These are phyloP conservation scores for Coemansia sp. DNA, from an alignment of 371 early-diverging fungal genomes.

Conservation along the genomic window DNA sequence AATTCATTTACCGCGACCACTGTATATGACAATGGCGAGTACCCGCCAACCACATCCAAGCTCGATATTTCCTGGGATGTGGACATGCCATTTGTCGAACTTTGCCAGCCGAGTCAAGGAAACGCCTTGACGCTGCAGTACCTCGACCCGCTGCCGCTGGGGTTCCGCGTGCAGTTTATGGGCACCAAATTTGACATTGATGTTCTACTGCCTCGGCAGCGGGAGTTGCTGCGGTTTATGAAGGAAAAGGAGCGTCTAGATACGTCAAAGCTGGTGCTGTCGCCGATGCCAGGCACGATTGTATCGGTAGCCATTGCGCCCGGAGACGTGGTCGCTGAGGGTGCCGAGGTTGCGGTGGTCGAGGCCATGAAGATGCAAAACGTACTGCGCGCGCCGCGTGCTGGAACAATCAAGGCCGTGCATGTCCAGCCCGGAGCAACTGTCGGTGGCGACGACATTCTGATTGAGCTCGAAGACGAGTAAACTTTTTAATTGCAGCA, in stretches of 20 bases:
- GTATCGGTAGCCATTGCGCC: constrained; percentile 79
- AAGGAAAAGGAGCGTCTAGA: constrained; percentile 72
- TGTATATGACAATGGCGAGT: neutral
- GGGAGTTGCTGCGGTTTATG: constrained; percentile 69
- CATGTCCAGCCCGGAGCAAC: constrained; percentile 69
- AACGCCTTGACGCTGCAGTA: constrained; percentile 69
- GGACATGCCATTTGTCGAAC: constrained; percentile 71
- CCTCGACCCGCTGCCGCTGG: constrained; percentile 70
- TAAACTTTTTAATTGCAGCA: neutral
- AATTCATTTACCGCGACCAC: constrained; percentile 23
- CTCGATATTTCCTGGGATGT: constrained; percentile 69
- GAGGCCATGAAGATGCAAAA: constrained; percentile 99
- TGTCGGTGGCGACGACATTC: constrained; percentile 85
- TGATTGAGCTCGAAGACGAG: constrained; percentile 73
- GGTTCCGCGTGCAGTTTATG: constrained; percentile 77
- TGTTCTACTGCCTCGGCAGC: constrained; percentile 64
- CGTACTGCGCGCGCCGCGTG: constrained; percentile 77
- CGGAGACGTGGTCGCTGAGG: constrained; percentile 84
- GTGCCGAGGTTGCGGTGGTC: constrained; percentile 83
- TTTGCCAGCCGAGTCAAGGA: constrained; percentile 30
- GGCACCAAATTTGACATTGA: constrained; percentile 82
- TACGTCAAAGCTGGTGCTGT: constrained; percentile 67
- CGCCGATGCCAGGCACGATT: constrained; percentile 95
- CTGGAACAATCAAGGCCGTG: constrained; percentile 80
- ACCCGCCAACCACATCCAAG: neutral